Percentiles rank a stretch among this genome's conserved stretches.
These are phyloP conservation scores for Ajuga chamaepitys DNA, from an alignment of 257 asterid species.

Conservation along the genomic window DNA sequence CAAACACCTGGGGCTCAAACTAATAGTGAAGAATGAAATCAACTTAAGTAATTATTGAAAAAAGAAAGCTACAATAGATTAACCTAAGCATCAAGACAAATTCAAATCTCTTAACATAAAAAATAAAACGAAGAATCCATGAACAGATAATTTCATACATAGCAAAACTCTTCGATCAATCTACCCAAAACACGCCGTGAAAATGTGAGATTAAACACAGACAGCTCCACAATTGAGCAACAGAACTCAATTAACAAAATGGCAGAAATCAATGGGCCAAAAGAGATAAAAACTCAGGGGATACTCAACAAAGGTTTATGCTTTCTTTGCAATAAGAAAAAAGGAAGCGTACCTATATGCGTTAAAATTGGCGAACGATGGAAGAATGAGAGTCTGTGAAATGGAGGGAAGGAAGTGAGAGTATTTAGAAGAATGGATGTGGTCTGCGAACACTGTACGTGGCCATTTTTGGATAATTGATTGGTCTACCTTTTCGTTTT, in stretches of 20 bases:
- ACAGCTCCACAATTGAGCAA: background rate
- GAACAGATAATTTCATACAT: background rate
- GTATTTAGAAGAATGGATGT: constrained; percentile 47
- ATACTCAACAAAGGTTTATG: background rate
- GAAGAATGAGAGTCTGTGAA: too few species aligned
- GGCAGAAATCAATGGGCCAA: background rate
- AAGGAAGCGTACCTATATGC: constrained; percentile 22
- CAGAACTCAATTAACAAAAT: background rate
- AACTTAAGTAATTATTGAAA: background rate
- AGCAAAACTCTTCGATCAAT: background rate
- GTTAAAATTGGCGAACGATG: constrained; percentile 5
- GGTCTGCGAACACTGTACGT: constrained; percentile 51
- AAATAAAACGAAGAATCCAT: background rate
- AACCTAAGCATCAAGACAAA: background rate
- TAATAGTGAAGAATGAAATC: background rate
- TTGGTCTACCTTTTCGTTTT: constrained; percentile 15
- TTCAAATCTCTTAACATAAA: background rate
- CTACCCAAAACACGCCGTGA: constrained; percentile 2
- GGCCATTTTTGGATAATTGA: constrained; percentile 34
- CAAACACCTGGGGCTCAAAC: background rate
- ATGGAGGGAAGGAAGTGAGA: constrained; percentile 9
- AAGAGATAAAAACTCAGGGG: too few species aligned
- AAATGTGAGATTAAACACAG: background rate
- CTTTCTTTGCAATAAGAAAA: background rate
- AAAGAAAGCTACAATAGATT: too few species aligned